Percentiles rank a stretch among this genome's conserved stretches.
Evolutionary conservation across 768 basidiomycete species (phyloP).

Genomic region (Kwoniella sp.): DNA sequence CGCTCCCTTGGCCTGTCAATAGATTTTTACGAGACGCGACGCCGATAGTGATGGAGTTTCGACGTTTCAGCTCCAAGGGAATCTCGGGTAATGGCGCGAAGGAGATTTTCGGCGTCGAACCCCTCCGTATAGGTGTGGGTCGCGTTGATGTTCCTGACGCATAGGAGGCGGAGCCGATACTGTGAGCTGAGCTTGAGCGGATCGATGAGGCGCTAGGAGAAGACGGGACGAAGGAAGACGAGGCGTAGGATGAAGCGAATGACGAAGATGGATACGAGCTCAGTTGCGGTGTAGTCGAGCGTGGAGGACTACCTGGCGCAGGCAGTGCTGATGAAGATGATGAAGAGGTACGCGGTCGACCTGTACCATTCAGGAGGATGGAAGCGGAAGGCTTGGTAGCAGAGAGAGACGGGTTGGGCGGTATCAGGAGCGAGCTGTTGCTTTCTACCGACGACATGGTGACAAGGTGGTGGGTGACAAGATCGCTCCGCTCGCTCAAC

Average conservation of each 20-base stretch:
- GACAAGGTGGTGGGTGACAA: neutral
- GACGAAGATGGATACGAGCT: constrained; percentile 39
- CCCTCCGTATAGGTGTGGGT: constrained; percentile 1
- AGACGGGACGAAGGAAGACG: constrained; percentile 30
- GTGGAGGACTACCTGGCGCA: constrained; percentile 53
- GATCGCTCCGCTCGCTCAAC: neutral
- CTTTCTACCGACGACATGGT: constrained; percentile 18
- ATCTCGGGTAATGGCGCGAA: constrained; percentile 50
- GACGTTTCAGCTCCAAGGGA: constrained; percentile 45
- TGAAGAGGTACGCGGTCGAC: too few relatives aligned
- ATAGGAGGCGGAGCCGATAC: too few relatives aligned
- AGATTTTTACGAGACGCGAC: constrained; percentile 48
- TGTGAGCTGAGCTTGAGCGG: neutral
- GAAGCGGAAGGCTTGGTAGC: constrained; percentile 29
- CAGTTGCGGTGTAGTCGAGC: constrained; percentile 44
- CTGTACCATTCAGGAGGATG: constrained; percentile 38
- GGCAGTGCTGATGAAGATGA: constrained; percentile 49
- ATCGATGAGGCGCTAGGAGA: constrained; percentile 41
- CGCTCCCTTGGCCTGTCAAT: constrained; percentile 29
- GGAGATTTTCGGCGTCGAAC: constrained; percentile 26
- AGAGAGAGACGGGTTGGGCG: constrained; percentile 38
- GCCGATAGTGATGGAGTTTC: constrained; percentile 49
- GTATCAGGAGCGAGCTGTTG: constrained; percentile 29
- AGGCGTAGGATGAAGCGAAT: constrained; percentile 43
- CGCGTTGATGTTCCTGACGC: too few relatives aligned